Evolutionary conservation across 2,329 filamentous ascomycete genomes (phyloP), one percentile per base, ranked within the genome.

Genomic region (Calonectria naviculata): DNA sequence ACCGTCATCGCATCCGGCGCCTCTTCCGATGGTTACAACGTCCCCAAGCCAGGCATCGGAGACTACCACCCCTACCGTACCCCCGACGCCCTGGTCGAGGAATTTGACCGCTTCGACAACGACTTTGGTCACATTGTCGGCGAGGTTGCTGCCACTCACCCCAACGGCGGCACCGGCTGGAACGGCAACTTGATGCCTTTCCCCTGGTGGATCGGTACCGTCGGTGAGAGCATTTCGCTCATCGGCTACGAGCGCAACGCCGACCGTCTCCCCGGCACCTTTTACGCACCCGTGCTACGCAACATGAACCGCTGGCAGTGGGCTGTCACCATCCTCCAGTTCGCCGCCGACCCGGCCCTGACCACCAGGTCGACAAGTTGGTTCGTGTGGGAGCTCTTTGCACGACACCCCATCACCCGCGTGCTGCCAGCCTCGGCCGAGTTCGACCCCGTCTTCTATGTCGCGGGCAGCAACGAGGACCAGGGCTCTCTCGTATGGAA

Each of bases 231-330:
- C 28, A 85, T 93, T n/a, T 91, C 88, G 67, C 84, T 93, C 19
- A 85, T 93, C 72, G 89, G 91, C 21, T 89, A 89, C 34, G 92
- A 93, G 84, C 86, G 91, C 67, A 93, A 93, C 80, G 85, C 86
- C 4, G 89, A 92, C 74, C 85, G 87, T 24, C 86, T 92, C 52
- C 85, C 87, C 2, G 89, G 88, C 8, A 86, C 87, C 1, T 84
- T 86, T 64, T 90, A 89, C 82, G 85, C 86, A 0, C 87, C 86
- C 1, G 83, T 86, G 4, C 79, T 88, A n/a, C 82, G 85, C 68
- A 87, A 86, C 77, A 81, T 88, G 76, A 86, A 89, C 78, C 79
- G 83, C 28, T 88, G 85, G 85, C 83, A 87, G 66, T 89, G 87
- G 87, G 79, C 85, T 7, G 84, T 87, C n/a, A 88, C 86, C n/a